phyloP scores from a whole-genome alignment of 2,329 filamentous ascomycete genomes.

The Lecanosticta acicola region DNA sequence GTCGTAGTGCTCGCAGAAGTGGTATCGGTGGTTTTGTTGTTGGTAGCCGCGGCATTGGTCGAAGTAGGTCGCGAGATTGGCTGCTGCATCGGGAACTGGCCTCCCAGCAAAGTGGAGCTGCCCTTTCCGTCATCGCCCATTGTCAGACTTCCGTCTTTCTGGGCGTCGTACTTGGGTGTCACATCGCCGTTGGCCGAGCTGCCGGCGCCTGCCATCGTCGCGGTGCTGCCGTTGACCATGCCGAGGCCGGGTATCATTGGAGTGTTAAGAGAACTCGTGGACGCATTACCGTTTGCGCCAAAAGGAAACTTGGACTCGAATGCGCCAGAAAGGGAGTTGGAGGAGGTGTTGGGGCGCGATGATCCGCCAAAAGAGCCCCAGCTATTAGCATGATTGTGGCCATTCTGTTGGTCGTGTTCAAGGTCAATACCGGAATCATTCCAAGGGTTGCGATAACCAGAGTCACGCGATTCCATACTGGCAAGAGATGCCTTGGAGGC shows the following conservation, averaged over 20 bases:
- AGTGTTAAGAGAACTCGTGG: conserved; percentile 35
- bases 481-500: conserved; percentile 94
- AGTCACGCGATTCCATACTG: conserved; percentile 91
- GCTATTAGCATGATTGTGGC: conserved; percentile 40
- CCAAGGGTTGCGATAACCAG: conserved; percentile 94
- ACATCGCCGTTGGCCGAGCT: conserved; percentile 28
- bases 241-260: conserved; percentile 36
- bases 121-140: conserved; percentile 18
- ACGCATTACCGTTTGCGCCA: conserved; percentile 42
- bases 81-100: conserved; percentile 14
- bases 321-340: conserved; percentile 56
- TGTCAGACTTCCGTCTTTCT: conserved; percentile 13
- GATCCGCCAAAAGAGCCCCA: conserved; percentile 42
- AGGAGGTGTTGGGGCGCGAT: conserved; percentile 60
- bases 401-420: conserved; percentile 62
- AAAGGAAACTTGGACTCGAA: conserved; percentile 62
- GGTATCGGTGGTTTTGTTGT: conserved; percentile 15
- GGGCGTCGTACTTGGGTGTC: conserved; percentile 32
- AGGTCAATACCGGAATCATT: conserved; percentile 96
- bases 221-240: conserved; percentile 23
- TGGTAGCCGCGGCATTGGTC: conserved; percentile 18
- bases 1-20: conserved; percentile 24
- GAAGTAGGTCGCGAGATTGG: conserved; percentile 19
- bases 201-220: conserved; percentile 13
- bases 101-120: conserved; percentile 14